Evolutionary conservation across 2,329 filamentous ascomycete species (phyloP).

Genomic region (Fusarium graminum): DNA sequence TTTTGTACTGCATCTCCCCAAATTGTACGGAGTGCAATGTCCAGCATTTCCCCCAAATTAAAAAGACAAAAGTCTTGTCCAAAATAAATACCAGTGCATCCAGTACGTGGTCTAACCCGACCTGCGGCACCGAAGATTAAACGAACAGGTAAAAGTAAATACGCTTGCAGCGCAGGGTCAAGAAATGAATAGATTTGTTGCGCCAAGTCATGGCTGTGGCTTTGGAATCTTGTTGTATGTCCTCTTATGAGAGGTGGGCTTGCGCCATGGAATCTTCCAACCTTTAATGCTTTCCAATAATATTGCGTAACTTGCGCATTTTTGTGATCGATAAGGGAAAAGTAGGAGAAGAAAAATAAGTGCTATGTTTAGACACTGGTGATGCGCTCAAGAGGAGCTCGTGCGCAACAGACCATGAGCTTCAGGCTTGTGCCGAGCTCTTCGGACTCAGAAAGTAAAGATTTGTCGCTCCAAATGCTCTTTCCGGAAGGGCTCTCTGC

Average conservation of each 20-base stretch:
- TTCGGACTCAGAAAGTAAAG: constrained; percentile 85
- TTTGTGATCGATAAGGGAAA: constrained; percentile 32
- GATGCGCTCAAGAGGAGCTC: constrained; percentile 74
- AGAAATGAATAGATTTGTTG: constrained; percentile 11
- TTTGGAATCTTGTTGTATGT: constrained; percentile 21
- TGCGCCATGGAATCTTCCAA: constrained; percentile 48
- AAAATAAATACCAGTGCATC: constrained; percentile 48
- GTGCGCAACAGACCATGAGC: constrained; percentile 90
- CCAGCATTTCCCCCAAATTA: constrained; percentile 47
- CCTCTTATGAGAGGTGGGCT: constrained; percentile 39
- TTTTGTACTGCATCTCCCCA: constrained; percentile 39
- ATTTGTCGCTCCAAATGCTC: constrained; percentile 83
- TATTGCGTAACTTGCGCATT: constrained; percentile 27
- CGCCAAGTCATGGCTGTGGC: constrained; percentile 17
- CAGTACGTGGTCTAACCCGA: constrained; percentile 48
- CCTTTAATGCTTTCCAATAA: constrained; percentile 42
- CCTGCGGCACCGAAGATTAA: constrained; percentile 48
- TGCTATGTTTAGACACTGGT: constrained; percentile 59
- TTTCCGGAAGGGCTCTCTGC: constrained; percentile 60
- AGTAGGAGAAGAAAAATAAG: constrained; percentile 30
- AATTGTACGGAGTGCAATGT: constrained; percentile 42
- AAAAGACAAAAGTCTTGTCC: constrained; percentile 23
- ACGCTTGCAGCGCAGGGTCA: constrained; percentile 10
- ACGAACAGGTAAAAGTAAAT: constrained; percentile 22
- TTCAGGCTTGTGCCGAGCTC: constrained; percentile 88